A percentile compares a stretch with the other conserved stretches of the same genome.
These are phyloP conservation scores for Ilyonectria mors-panacis DNA, from an alignment of 2,329 filamentous ascomycete species.

Conservation along the genomic window DNA sequence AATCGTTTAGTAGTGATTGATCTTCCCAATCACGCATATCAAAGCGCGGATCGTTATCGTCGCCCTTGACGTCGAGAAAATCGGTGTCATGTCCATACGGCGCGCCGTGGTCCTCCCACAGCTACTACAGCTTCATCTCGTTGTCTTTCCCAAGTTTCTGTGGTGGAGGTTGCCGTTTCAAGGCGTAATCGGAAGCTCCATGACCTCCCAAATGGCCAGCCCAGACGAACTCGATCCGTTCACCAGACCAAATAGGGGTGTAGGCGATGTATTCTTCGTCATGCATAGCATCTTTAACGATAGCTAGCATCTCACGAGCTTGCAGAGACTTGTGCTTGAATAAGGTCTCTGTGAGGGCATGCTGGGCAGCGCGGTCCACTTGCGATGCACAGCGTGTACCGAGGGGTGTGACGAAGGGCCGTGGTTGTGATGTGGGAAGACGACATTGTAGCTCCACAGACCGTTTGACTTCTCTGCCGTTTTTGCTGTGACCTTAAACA, in stretches of 20 bases:
- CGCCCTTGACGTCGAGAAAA: background rate
- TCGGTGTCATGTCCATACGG: background rate
- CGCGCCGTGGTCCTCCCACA: background rate
- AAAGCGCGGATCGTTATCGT: background rate
- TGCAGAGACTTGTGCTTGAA: no score
- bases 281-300: background rate
- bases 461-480: no score
- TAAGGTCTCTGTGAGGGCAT: no score
- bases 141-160: background rate
- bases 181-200: background rate
- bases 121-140: background rate
- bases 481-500: no score
- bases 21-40: background rate
- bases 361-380: no score
- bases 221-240: background rate
- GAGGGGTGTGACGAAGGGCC: no score
- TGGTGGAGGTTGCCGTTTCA: background rate
- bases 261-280: no score
- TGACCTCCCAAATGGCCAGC: background rate
- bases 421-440: no score
- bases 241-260: background rate
- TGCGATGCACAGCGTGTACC: no score
- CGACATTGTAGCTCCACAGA: no score
- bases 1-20: background rate
- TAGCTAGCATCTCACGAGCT: background rate